These are phyloP conservation scores for Mortierella alpina DNA, from an alignment of 192 early-diverging fungal genomes.

Conservation along the genomic window DNA sequence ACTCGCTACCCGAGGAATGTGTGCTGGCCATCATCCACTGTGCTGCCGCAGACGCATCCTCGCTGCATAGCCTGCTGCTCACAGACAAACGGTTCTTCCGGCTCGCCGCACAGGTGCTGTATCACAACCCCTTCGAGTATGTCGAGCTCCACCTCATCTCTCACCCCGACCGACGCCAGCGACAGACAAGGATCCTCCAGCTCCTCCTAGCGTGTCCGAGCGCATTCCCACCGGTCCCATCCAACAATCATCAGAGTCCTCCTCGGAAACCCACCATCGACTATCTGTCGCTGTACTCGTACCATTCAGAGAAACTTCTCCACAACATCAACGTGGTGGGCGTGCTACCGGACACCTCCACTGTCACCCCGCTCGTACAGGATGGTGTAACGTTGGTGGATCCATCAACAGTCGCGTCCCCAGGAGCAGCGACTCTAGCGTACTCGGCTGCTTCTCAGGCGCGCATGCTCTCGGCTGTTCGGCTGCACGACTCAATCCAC, in stretches of 20 bases:
- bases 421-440: background rate
- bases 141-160: background rate
- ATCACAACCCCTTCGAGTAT: slow-evolving; percentile 13
- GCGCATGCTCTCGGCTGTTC: too few relatives aligned
- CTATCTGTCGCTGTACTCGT: slow-evolving; percentile 21
- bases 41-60: background rate
- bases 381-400: background rate
- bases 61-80: slow-evolving; percentile 12
- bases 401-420: background rate
- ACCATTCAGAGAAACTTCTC: slow-evolving; percentile 21
- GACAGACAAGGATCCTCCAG: slow-evolving; percentile 1
- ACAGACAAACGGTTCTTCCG: slow-evolving; percentile 28
- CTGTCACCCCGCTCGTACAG: background rate
- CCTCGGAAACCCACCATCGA: slow-evolving; percentile 10
- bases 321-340: background rate
- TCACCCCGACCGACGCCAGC: background rate
- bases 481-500: background rate
- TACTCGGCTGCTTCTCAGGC: too few relatives aligned
- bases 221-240: background rate
- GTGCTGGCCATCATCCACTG: slow-evolving; percentile 16
- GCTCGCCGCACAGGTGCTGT: slow-evolving; percentile 13
- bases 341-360: background rate
- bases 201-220: slow-evolving; percentile 13
- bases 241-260: background rate
- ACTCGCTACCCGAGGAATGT: slow-evolving; percentile 28